Conservation (phyloP, 2,329 filamentous ascomycete genomes). For the Coniella vitis region DNA sequence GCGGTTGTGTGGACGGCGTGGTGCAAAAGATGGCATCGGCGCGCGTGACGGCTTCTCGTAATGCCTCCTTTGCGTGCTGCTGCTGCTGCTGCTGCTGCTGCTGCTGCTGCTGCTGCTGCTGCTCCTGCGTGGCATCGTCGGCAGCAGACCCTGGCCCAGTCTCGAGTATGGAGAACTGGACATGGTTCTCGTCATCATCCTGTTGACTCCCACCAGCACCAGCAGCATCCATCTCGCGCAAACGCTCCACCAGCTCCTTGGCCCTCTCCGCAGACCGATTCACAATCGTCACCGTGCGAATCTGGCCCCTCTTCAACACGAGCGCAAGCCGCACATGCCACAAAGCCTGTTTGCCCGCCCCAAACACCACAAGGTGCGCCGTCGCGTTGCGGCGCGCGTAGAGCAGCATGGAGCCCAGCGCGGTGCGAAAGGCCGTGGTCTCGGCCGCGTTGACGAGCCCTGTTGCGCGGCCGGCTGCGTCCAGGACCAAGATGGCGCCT, state of each 20-base stretch:
- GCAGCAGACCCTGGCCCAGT: too few relatives aligned
- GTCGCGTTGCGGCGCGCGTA: slow-evolving; percentile 37
- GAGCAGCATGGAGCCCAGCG: slow-evolving; percentile 55
- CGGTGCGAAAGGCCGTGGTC: slow-evolving; percentile 63
- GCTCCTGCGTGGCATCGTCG: too few relatives aligned
- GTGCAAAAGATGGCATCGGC: slow-evolving; percentile 59
- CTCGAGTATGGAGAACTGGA: too few relatives aligned
- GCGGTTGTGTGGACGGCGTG: slow-evolving; percentile 48
- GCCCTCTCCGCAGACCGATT: slow-evolving; percentile 24
- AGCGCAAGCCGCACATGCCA: slow-evolving; percentile 65
- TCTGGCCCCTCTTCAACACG: slow-evolving; percentile 33
- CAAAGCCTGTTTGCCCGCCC: slow-evolving; percentile 63
- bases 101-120: too few relatives aligned
- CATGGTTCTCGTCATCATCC: too few relatives aligned
- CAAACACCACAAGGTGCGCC: slow-evolving; percentile 57
- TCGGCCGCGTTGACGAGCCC: slow-evolving; percentile 54
- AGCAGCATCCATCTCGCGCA: not conserved
- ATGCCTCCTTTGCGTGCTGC: not conserved
- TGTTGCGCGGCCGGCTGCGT: too few relatives aligned
- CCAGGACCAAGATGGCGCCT: too few relatives aligned
- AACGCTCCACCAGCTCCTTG: slow-evolving; percentile 33
- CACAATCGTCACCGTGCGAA: slow-evolving; percentile 26
- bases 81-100: too few relatives aligned
- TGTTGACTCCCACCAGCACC: too few relatives aligned
- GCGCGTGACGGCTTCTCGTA: slow-evolving; percentile 41